phyloP scores from a whole-genome alignment of 768 basidiomycete species.

The Heimioporus sp. region DNA sequence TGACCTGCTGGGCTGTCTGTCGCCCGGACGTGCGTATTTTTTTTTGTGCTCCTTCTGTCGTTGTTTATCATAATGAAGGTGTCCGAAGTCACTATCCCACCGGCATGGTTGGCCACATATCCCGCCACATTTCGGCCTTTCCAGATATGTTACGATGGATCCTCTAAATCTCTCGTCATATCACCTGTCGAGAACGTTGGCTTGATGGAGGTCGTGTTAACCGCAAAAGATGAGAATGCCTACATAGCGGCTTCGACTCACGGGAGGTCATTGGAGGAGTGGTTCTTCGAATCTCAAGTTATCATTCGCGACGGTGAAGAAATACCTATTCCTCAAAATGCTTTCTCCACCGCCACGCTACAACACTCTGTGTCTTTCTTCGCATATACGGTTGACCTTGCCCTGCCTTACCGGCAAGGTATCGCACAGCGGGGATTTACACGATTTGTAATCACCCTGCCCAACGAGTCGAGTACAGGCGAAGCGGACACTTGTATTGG shows the following conservation, averaged over 20 bases:
- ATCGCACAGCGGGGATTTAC: conserved; percentile 47
- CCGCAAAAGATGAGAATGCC: conserved; percentile 49
- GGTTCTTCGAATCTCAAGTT: conserved; percentile 39
- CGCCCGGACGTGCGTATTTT: conserved; percentile 38
- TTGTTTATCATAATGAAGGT: conserved; percentile 31
- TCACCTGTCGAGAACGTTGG: conserved; percentile 28
- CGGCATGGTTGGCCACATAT: conserved; percentile 38
- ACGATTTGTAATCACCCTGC: conserved; percentile 47
- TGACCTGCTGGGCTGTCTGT: conserved; percentile 36
- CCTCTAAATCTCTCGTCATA: conserved; percentile 17
- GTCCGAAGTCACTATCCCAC: conserved; percentile 36
- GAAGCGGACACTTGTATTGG: conserved; percentile 9
- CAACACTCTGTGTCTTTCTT: conserved; percentile 20
- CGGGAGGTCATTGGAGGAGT: conserved; percentile 38
- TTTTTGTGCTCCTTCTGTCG: background rate
- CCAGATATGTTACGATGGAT: conserved; percentile 2
- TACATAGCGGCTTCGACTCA: conserved; percentile 41
- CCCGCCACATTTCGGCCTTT: conserved; percentile 35
- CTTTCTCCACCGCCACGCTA: conserved; percentile 17
- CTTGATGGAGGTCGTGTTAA: conserved; percentile 51
- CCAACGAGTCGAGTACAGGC: conserved; percentile 14
- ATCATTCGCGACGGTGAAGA: conserved; percentile 54
- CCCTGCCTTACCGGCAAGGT: conserved; percentile 77
- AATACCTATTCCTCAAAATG: conserved; percentile 27
- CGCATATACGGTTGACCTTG: conserved; percentile 52